Conservation (phyloP, 2,329 filamentous ascomycete species). For the Fusarium poae region DNA sequence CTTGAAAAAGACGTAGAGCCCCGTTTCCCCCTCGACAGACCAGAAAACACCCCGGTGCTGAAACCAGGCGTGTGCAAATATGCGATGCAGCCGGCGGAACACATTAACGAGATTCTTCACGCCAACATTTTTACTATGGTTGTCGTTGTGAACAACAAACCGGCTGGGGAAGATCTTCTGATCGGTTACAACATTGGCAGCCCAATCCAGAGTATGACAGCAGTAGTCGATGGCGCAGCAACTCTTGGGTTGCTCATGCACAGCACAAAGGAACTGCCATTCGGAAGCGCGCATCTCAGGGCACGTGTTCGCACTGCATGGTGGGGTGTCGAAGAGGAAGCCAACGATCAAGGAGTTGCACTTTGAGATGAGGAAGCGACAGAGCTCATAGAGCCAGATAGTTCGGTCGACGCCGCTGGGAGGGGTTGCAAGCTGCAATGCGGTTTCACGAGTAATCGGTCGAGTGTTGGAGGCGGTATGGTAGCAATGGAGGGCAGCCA, state of each 20-base stretch:
- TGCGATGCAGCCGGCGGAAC: slow-evolving; percentile 92
- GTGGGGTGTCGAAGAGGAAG: slow-evolving; percentile 90
- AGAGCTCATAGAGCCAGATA: slow-evolving; percentile 98
- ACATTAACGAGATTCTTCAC: slow-evolving; percentile 93
- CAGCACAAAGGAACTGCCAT: slow-evolving; percentile 98
- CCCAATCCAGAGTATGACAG: slow-evolving; percentile 98
- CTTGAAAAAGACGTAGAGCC: slow-evolving; percentile 96
- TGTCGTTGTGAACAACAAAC: slow-evolving; percentile 69
- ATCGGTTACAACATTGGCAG: slow-evolving; percentile 92
- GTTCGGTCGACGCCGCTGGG: slow-evolving; percentile 86
- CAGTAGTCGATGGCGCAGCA: slow-evolving; percentile 99
- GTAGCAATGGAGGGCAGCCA: slow-evolving; percentile 89
- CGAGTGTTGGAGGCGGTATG: slow-evolving; percentile 76
- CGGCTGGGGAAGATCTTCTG: slow-evolving; percentile 95
- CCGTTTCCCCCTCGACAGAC: slow-evolving; percentile 90
- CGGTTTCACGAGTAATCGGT: slow-evolving; percentile 81
- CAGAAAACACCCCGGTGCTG: slow-evolving; percentile 96
- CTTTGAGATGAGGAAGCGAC: slow-evolving; percentile 93
- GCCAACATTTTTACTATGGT: slow-evolving; percentile 72
- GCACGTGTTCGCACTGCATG: slow-evolving; percentile 90
- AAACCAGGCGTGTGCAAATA: slow-evolving; percentile 99
- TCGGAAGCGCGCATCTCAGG: slow-evolving; percentile 98
- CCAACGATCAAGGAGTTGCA: slow-evolving; percentile 93
- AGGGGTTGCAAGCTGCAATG: slow-evolving; percentile 80
- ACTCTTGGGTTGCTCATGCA: slow-evolving; percentile 95